These are phyloP conservation scores for Umbilicaria muhlenbergii DNA, from an alignment of 495 filamentous ascomycete species.

Conservation along the genomic window DNA sequence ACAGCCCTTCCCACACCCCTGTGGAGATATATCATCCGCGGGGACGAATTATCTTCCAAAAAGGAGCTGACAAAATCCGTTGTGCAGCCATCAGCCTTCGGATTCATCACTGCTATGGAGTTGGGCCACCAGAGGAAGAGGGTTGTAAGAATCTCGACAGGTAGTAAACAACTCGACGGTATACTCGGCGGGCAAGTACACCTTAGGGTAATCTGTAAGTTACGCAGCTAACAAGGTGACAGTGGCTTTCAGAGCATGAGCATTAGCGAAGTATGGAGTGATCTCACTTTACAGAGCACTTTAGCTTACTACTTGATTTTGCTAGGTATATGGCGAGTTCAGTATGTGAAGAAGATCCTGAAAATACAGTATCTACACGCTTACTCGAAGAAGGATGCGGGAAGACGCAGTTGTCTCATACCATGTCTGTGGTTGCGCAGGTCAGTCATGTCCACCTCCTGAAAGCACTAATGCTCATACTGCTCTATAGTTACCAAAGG, in stretches of 20 bases:
- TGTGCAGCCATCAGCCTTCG: slow-evolving; percentile 41
- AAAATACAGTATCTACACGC: too few species aligned
- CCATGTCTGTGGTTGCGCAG: slow-evolving; percentile 54
- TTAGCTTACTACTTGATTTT: not conserved
- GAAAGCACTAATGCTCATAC: not conserved
- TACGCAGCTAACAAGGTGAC: slow-evolving; percentile 2
- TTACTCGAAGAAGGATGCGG: slow-evolving; percentile 33
- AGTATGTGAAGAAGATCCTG: slow-evolving; percentile 21
- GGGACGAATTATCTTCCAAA: too few species aligned
- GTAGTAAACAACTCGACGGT: slow-evolving; percentile 60
- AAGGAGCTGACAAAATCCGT: not conserved
- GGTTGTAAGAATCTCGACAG: slow-evolving; percentile 54
- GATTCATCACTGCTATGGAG: slow-evolving; percentile 68
- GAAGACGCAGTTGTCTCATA: slow-evolving; percentile 57
- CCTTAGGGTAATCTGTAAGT: not conserved
- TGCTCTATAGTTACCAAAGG: slow-evolving; percentile 23
- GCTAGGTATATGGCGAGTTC: slow-evolving; percentile 48
- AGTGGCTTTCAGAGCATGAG: slow-evolving; percentile 71
- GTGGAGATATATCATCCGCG: not conserved
- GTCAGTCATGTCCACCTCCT: slow-evolving; percentile 5
- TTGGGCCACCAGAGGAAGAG: slow-evolving; percentile 51
- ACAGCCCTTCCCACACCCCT: not conserved
- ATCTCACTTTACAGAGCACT: not conserved
- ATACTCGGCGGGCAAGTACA: slow-evolving; percentile 47
- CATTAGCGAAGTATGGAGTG: slow-evolving; percentile 48